Evolutionary conservation across 768 basidiomycete genomes (phyloP).

Genomic region (Hericium alpestre): DNA sequence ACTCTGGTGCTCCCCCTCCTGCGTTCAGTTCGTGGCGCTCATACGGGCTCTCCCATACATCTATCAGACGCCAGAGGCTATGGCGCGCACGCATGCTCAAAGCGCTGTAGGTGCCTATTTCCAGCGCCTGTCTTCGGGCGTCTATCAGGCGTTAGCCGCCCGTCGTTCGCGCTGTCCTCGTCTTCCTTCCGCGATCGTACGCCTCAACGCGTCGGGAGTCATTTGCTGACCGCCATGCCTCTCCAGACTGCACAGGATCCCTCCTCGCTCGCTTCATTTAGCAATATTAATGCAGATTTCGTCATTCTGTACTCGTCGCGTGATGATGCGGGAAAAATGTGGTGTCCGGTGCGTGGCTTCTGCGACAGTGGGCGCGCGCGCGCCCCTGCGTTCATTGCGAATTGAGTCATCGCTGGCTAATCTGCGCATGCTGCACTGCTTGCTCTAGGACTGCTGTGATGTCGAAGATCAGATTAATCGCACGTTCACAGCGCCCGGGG

Average conservation of each 20-base stretch:
- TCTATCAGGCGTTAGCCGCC: not conserved
- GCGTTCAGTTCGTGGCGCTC: no score
- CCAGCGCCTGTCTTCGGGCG: not conserved
- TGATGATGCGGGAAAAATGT: conserved; percentile 44
- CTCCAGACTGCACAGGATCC: conserved; percentile 16
- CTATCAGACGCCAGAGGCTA: no score
- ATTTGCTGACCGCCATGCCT: conserved; percentile 2
- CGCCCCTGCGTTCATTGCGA: not conserved
- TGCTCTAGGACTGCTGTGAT: conserved; percentile 48
- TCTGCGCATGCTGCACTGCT: not conserved
- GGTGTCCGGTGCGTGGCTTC: conserved; percentile 55
- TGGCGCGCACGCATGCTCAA: not conserved
- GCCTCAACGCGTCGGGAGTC: not conserved
- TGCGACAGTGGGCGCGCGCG: not conserved
- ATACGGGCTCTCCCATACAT: no score
- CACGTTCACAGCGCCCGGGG: conserved; percentile 35
- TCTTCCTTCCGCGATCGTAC: not conserved
- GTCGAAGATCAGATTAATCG: conserved; percentile 47
- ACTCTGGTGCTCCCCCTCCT: no score
- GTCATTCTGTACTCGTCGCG: conserved; percentile 66
- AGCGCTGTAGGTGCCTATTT: not conserved
- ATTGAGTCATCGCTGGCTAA: not conserved
- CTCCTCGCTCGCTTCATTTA: conserved; percentile 30
- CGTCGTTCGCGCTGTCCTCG: not conserved
- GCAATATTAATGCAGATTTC: conserved; percentile 36